These are phyloP conservation scores for Mycena sanguinolenta DNA, from an alignment of 768 basidiomycete species.

Conservation along the genomic window DNA sequence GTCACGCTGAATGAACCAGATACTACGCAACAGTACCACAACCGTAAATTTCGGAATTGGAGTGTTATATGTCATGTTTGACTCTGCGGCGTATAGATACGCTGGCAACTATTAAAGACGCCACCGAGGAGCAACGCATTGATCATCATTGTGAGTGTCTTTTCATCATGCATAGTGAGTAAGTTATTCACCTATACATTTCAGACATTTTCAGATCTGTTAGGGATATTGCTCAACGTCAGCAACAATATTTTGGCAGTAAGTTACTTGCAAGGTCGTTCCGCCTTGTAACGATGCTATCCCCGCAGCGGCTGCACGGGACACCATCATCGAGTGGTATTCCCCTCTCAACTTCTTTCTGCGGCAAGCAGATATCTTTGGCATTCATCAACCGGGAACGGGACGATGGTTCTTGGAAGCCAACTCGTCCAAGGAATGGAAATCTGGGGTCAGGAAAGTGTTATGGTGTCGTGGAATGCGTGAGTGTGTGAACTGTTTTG, in stretches of 20 bases:
- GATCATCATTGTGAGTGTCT: not conserved
- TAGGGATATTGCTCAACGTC: not conserved
- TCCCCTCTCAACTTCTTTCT: conserved; percentile 19
- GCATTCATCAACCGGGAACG: conserved; percentile 8
- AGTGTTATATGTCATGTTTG: no score
- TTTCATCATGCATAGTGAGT: not conserved
- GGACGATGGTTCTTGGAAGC: conserved; percentile 12
- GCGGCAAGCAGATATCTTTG: conserved; percentile 7
- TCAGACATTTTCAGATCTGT: not conserved
- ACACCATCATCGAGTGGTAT: conserved; percentile 6
- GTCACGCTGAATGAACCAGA: not conserved
- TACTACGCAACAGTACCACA: not conserved
- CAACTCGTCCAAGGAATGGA: conserved; percentile 2
- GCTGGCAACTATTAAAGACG: no score
- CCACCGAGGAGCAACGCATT: no score
- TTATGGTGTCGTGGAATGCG: conserved; percentile 19
- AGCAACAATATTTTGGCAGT: not conserved
- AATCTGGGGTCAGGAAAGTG: not conserved
- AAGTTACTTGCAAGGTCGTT: not conserved
- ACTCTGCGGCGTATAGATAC: no score
- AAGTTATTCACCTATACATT: not conserved
- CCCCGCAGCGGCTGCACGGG: not conserved
- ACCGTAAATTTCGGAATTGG: no score
- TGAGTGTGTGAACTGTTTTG: not conserved
- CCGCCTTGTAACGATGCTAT: no score